Percentiles rank a stretch among this genome's conserved stretches.
These are phyloP conservation scores for Leishmania amazonensis DNA, from an alignment of 208 protist species.

Conservation along the genomic window DNA sequence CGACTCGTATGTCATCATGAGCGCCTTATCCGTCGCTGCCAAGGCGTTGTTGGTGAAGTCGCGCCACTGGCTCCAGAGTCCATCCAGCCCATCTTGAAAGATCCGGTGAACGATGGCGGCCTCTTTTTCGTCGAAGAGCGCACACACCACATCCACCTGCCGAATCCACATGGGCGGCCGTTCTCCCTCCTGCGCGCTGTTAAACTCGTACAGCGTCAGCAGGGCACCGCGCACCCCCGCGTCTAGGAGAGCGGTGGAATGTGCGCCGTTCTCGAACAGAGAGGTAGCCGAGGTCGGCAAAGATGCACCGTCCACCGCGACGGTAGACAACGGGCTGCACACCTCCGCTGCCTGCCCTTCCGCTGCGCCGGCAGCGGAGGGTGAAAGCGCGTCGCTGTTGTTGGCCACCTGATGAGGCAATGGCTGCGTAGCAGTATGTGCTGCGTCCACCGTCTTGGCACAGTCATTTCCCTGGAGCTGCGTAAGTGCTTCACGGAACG, in stretches of 20 bases:
- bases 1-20: slow-evolving; percentile 9
- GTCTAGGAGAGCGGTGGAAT: not conserved
- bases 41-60: slow-evolving; percentile 27
- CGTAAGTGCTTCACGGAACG: slow-evolving; percentile 4
- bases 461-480: not conserved
- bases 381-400: not conserved
- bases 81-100: slow-evolving; percentile 9
- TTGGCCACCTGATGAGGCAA: not conserved
- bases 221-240: slow-evolving; percentile 3
- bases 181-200: not conserved
- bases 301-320: not conserved
- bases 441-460: not conserved
- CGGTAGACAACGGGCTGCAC: not conserved
- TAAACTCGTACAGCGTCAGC: slow-evolving; percentile 11
- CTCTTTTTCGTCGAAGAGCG: slow-evolving; percentile 27
- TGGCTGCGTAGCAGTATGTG: not conserved
- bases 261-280: not conserved
- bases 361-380: not conserved
- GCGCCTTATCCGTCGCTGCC: slow-evolving; percentile 23
- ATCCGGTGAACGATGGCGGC: slow-evolving; percentile 7
- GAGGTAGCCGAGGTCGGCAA: not conserved
- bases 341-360: not conserved
- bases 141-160: slow-evolving; percentile 18
- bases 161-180: slow-evolving; percentile 4
- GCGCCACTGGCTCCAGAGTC: slow-evolving; percentile 10